These are phyloP conservation scores for Arabidopsis hybrid DNA, from an alignment of 441 rosid species.

Conservation along the genomic window DNA sequence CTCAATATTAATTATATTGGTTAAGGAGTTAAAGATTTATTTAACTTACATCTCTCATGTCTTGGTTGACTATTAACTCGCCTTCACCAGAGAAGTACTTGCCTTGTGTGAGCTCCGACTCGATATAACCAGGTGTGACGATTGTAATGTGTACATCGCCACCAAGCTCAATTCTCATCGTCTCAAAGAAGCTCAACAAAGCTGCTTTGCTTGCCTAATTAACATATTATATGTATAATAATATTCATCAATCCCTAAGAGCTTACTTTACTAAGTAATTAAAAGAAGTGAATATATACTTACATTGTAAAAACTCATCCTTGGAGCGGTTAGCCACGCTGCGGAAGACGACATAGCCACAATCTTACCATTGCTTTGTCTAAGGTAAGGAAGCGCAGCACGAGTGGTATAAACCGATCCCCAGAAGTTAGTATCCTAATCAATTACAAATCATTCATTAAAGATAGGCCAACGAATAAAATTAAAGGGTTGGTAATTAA, in stretches of 20 bases:
- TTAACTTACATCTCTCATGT: conserved; percentile 60
- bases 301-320: conserved; percentile 66
- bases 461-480: too few species aligned
- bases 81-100: conserved; percentile 57
- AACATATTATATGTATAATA: conserved; percentile 2
- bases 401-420: conserved; percentile 65
- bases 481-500: too few species aligned
- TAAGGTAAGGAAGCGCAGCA: conserved; percentile 65
- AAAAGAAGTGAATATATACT: not conserved
- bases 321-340: conserved; percentile 65
- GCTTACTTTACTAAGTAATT: not conserved
- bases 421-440: conserved; percentile 77
- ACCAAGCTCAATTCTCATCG: conserved; percentile 73
- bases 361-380: conserved; percentile 67
- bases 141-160: conserved; percentile 55
- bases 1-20: too few species aligned
- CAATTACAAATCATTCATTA: not conserved
- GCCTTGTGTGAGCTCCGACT: conserved; percentile 69
- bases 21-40: not conserved
- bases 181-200: conserved; percentile 55
- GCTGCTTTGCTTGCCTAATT: conserved; percentile 83
- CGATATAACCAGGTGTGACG: conserved; percentile 69
- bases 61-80: conserved; percentile 53
- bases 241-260: not conserved
- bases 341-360: conserved; percentile 59